Base-by-base conservation (phyloP, 208 protist genomes). In the Trypanosoma boissoni region DNA sequence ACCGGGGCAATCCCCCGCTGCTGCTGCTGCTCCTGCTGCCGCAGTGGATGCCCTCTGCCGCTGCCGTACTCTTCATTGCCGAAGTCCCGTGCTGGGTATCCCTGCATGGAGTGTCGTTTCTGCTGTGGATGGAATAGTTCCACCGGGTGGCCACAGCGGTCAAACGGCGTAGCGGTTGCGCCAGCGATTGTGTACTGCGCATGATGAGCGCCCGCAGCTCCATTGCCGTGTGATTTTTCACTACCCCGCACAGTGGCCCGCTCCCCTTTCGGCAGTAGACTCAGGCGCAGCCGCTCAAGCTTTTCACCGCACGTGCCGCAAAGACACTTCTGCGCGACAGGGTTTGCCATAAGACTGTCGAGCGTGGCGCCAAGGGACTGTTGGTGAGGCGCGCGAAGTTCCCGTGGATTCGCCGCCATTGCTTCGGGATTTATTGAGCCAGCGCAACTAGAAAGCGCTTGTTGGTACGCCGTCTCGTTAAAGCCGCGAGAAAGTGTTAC, bases 401-500 rank as follows among this genome's bases (percentile, higher is more conserved):
- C 36, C 10, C 31, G 2, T 27, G 60, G 37, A 44, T 50, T 57
- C 0, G 31, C 10, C 14, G 26, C 60, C 34, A 66, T 5, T 50
- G 12, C 21, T 16, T 66, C 60, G 23, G 49, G 50, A 28, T 31
- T 53, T 3, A 58, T 9, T 45, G 37, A 8, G 32, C 23, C 18
- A n/a, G 21, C n/a, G 9, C 8, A 16, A 20, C 24, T 37, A 20
- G 5, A 43, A 7, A 64, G 29, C 10, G 20, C 43, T 8, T 32
- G 45, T 51, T 62, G 64, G 29, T 58, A 64, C 8, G 64, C 18
- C 34, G 64, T 24, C 37, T 70, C 64, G 27, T 64, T 54, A 42
- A 70, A 62, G 6, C 64, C 64, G 23, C 64, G 52, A 2, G 64
- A 34, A 4, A 70, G 64, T 14, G 28, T 36, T 1, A 70, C 46